These are phyloP conservation scores for Lichtheimia ornata DNA, from an alignment of 371 early-diverging fungal genomes.

Conservation along the genomic window DNA sequence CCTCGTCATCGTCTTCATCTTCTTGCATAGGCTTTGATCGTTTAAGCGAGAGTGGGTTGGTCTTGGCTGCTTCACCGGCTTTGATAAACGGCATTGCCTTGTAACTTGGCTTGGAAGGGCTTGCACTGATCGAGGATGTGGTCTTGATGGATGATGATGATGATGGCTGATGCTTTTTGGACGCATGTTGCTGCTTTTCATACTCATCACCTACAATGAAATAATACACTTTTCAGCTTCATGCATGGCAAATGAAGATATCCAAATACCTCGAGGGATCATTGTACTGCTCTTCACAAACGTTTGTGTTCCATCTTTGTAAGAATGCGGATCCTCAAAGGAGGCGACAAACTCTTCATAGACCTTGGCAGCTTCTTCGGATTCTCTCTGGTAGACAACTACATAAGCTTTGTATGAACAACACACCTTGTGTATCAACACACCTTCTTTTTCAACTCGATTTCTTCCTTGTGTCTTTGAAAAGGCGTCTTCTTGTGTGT, in stretches of 20 bases:
- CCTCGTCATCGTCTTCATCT: constrained; percentile 31
- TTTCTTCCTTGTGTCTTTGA: constrained; percentile 77
- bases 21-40: constrained; percentile 17
- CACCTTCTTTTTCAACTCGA: constrained; percentile 73
- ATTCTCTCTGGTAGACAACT: constrained; percentile 51
- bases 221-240: background rate
- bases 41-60: constrained; percentile 5
- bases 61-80: constrained; percentile 27
- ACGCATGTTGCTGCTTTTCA: background rate
- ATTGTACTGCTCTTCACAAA: constrained; percentile 71
- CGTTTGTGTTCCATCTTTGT: constrained; percentile 43
- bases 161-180: constrained; percentile 4
- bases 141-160: constrained; percentile 3
- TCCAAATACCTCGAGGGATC: constrained; percentile 24
- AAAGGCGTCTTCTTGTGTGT: constrained; percentile 72
- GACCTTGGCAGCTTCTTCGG: constrained; percentile 76
- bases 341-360: constrained; percentile 86
- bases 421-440: background rate
- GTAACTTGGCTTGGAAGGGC: constrained; percentile 19
- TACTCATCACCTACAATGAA: background rate
- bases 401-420: background rate
- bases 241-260: background rate
- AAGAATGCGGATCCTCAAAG: constrained; percentile 65
- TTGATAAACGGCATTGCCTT: constrained; percentile 51
- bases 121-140: background rate